Conservation (phyloP, 2,329 filamentous ascomycete species). For the Diatrype stigma region DNA sequence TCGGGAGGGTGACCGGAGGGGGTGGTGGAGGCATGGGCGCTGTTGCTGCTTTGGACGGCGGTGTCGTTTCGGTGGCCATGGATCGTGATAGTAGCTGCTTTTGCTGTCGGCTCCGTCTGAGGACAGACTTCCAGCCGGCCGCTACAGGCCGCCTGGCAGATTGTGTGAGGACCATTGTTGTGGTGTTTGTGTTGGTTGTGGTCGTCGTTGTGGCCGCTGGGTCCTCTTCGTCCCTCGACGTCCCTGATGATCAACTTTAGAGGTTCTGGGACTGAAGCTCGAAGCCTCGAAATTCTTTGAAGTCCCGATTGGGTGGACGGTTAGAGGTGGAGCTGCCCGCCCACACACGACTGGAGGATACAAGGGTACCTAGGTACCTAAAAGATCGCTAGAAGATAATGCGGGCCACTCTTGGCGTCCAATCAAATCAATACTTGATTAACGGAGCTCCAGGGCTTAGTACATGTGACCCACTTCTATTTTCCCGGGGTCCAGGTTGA, state of each 20-base stretch:
- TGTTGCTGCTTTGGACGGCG: conserved; percentile 3
- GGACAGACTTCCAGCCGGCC: conserved; percentile 63
- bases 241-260: background rate
- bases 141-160: conserved; percentile 60
- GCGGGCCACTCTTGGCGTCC: conserved; percentile 16
- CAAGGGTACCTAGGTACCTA: background rate
- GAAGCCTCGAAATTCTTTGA: conserved; percentile 4
- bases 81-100: conserved; percentile 37
- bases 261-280: background rate
- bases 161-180: conserved; percentile 59
- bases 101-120: conserved; percentile 56
- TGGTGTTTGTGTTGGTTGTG: background rate
- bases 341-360: background rate
- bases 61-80: conserved; percentile 39
- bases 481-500: background rate
- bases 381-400: conserved; percentile 19
- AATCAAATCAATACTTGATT: too few species aligned
- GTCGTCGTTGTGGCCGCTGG: background rate
- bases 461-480: background rate
- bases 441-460: too few species aligned
- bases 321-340: too few species aligned
- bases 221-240: background rate
- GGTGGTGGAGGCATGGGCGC: conserved; percentile 13
- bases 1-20: conserved; percentile 3
- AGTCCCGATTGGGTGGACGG: background rate